Base-by-base conservation (phyloP, 73 alveolate species). In the Durusdinium trenchii region DNA sequence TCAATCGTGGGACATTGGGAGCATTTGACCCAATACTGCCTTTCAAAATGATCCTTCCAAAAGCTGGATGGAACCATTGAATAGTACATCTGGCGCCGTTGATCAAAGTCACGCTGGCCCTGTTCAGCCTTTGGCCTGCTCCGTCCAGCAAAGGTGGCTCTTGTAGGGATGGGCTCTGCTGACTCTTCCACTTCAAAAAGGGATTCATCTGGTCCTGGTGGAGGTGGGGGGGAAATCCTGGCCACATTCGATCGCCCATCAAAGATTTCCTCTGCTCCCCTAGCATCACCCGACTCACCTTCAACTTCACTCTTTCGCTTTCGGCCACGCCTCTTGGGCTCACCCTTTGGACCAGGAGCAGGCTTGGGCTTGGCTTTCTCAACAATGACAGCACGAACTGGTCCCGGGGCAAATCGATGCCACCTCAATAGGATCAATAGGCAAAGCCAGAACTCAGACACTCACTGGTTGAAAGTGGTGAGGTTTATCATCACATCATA, bases 341-440 rank as follows among this genome's bases (percentile, higher is more conserved):
- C 62, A 14, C 43, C 76, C 4, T 6, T 20, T 35, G 76, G 36
- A 62, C 36, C 16, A 62, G 6, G 36, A 10, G 40, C 32, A 35
- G 71, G 47, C 92, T 47, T 47, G 45, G 43, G 43, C 60, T 81
- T 46, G 5, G 60, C 62, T 35, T 26, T 81, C 20, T n/a, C 83
- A 81, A 81, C 60, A 30, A 46, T 14, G 71, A 81, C 92, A 38
- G 67, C 50, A 42, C 93, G 93, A 48, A 82, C 73, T 6, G 54
- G 43, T 0, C 93, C 93, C 16, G 93, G 93, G 3, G 93, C 93
- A 47, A 82, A 82, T 4, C 61, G 60, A n/a, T 82, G 75, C 93
- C 93, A 82, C 93, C 93, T 82, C n/a, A n/a, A n/a, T n/a, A n/a
- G n/a, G n/a, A n/a, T n/a, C n/a, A n/a, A n/a, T n/a, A n/a, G n/a